A percentile compares a stretch with the other conserved stretches of the same genome.
These are phyloP conservation scores for Vitis rupestris DNA, from an alignment of 164 flowering plant species.

Conservation along the genomic window DNA sequence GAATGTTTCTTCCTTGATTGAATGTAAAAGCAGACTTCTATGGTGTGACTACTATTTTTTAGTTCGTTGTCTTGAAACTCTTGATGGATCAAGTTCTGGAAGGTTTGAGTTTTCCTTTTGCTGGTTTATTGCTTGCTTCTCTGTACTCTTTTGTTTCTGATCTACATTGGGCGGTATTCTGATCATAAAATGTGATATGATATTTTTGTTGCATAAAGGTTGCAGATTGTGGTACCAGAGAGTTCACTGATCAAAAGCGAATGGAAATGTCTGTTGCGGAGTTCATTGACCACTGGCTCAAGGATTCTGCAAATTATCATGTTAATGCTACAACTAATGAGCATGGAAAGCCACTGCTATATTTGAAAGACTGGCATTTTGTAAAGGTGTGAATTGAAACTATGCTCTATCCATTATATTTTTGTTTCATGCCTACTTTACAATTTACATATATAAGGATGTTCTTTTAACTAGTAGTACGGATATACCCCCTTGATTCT, in stretches of 20 bases:
- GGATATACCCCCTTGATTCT: neutral
- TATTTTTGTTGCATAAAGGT: conserved; percentile 41
- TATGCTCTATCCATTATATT: neutral
- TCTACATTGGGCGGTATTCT: neutral
- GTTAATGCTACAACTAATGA: conserved; percentile 10
- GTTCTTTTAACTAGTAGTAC: neutral
- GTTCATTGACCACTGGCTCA: conserved; percentile 60
- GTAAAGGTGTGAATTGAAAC: conserved; percentile 53
- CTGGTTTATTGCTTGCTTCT: neutral
- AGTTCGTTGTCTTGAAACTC: too few species aligned
- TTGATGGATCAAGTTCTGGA: too few species aligned
- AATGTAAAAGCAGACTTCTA: too few species aligned
- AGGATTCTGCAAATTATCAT: conserved; percentile 14
- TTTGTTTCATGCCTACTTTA: neutral
- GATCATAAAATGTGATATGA: neutral
- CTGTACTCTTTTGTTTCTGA: neutral
- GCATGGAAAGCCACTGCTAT: conserved; percentile 40
- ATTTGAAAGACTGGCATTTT: conserved; percentile 98
- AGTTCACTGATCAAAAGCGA: conserved; percentile 83
- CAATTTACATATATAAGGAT: neutral
- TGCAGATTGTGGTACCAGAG: conserved; percentile 75
- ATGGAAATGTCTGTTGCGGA: conserved; percentile 80
- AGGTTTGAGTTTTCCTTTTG: neutral
- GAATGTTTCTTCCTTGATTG: too few species aligned
- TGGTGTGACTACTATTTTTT: too few species aligned